Evolutionary conservation across 1,139 yeast species (phyloP), one percentile per base, ranked within the genome.

Genomic region (Sugiyamaella novakii): DNA sequence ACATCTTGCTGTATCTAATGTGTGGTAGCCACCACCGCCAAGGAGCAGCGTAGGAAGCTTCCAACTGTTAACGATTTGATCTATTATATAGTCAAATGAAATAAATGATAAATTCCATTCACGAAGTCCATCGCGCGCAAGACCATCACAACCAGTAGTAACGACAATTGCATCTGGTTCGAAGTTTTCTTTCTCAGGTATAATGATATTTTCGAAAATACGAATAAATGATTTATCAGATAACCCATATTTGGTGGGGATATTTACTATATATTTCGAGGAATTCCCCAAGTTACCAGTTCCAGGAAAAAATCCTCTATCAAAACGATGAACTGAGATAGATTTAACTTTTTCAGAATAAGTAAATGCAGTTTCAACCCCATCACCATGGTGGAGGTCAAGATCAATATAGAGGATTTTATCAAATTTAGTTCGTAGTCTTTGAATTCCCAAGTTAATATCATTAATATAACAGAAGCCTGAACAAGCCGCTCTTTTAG

Each of bases 21-120:
- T 79, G 55, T 83, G 80, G 60, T 85, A 85, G 0, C 95, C 94
- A 0, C 94, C 94, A 1, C 95, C 94, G 0, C 94, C 92, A 1
- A 85, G 69, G 5, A 85, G 54, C 47, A 85, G 59, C 0, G 52
- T 80, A 67, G 56, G 74, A 39, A 24, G 55, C 11, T 38, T 58
- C 60, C 58, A 71, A 1, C 10, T 12, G 1, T 62, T 55, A 1
- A 81, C 47, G 0, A 79, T 46, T 3, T 56, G 43, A 8, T 64
- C 47, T 1, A 84, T 65, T 1, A 65, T 69, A 1, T 58, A 36
- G 0, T 77, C 74, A 25, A 75, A 71, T 0, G 85, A 87, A 37
- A 66, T 62, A 4, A 81, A 73, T 0, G 84, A 74, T 49, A 86
- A 63, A 62, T 84, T 84, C 94, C 92, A 86, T 59, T 84, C 86